phyloP scores from a whole-genome alignment of 176 grass and related monocot genomes.

The Poa annua region DNA sequence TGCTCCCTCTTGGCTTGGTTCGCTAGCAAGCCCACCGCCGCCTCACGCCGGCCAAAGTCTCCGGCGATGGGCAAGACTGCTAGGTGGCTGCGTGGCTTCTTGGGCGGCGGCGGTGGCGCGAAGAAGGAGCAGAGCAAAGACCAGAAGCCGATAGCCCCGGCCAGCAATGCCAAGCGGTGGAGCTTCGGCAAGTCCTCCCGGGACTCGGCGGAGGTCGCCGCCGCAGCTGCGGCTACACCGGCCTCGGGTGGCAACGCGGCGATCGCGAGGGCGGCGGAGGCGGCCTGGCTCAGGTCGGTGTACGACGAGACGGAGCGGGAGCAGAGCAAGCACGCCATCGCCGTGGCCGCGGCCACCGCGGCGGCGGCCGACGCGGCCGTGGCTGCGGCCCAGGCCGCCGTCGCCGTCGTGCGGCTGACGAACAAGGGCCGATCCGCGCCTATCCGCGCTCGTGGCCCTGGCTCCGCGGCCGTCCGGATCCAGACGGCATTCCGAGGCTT shows the following conservation, averaged over 20 bases:
- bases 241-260: slow-evolving; percentile 34
- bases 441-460: background rate
- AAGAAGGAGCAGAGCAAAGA: slow-evolving; percentile 52
- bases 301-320: slow-evolving; percentile 70
- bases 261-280: slow-evolving; percentile 56
- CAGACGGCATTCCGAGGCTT: slow-evolving; percentile 90
- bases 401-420: slow-evolving; percentile 80
- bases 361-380: slow-evolving; percentile 80
- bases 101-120: slow-evolving; percentile 38
- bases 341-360: slow-evolving; percentile 76
- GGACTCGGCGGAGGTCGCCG: slow-evolving; percentile 44
- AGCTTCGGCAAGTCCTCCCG: slow-evolving; percentile 80
- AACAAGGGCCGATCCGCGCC: slow-evolving; percentile 54
- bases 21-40: background rate
- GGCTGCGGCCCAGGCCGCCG: slow-evolving; percentile 76
- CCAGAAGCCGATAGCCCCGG: background rate
- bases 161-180: slow-evolving; percentile 61
- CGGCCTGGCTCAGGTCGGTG: slow-evolving; percentile 61
- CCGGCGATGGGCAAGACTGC: slow-evolving; percentile 79
- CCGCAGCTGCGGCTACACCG: background rate
- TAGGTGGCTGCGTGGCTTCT: slow-evolving; percentile 71
- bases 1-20: slow-evolving; percentile 17
- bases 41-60: slow-evolving; percentile 13
- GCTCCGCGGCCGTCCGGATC: slow-evolving; percentile 68
- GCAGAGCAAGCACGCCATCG: slow-evolving; percentile 97